Evolutionary conservation across 129 eudicot genomes (phyloP).

Genomic region (Daucus carota): DH1_v3.0 NC_030382.2:29062501-29063000

Average conservation of each 20-base stretch:
- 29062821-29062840: neutral
- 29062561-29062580: too few species aligned
- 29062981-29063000: neutral
- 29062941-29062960: slow-evolving; percentile 1
- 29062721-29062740: neutral
- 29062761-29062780: neutral
- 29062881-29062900: neutral
- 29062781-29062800: neutral
- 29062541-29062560: too few species aligned
- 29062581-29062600: too few species aligned
- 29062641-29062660: too few species aligned
- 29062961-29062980: neutral
- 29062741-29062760: slow-evolving; percentile 8
- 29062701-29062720: slow-evolving; percentile 10
- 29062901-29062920: neutral
- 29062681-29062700: too few species aligned
- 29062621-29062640: too few species aligned
- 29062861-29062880: too few species aligned
- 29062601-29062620: too few species aligned
- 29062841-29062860: too few species aligned
- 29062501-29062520: too few species aligned
- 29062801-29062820: neutral
- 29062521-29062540: too few species aligned
- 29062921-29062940: neutral
- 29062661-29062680: too few species aligned